A percentile compares a stretch with the other conserved stretches of the same genome.
phyloP scores from a whole-genome alignment of 2,329 filamentous ascomycete genomes.

The Diaporthe vexans region DNA sequence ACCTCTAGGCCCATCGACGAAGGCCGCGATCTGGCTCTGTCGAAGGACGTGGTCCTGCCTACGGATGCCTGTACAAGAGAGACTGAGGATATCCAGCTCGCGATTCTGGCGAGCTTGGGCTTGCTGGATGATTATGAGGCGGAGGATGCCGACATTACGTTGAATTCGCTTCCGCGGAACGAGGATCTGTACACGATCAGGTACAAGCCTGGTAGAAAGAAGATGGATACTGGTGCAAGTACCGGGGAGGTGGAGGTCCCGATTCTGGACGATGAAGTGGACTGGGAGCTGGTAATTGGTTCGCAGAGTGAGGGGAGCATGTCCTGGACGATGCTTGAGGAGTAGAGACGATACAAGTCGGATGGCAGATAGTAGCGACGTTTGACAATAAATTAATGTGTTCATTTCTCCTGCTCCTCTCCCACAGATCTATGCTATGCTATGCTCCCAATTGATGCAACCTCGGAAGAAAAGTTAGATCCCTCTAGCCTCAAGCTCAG shows the following conservation, averaged over 20 bases:
- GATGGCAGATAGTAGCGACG: not conserved
- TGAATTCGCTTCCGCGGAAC: not conserved
- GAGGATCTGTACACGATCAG: not conserved
- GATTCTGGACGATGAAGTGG: not conserved
- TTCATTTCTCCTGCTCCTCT: no score
- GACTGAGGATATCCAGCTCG: not conserved
- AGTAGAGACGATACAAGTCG: not conserved
- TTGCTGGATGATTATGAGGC: constrained; percentile 25
- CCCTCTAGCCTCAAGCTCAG: constrained; percentile 37
- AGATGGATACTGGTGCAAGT: no score
- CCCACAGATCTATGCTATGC: not conserved
- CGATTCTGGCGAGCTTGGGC: not conserved
- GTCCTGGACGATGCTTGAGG: constrained; percentile 5
- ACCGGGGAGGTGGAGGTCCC: not conserved
- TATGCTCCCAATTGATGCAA: not conserved
- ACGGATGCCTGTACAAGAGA: not conserved
- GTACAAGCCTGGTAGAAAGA: not conserved
- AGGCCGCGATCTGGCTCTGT: not conserved
- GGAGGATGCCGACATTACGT: not conserved
- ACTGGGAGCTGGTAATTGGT: not conserved
- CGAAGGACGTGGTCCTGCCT: not conserved
- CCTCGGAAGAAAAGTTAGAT: not conserved
- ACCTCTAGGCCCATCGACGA: not conserved
- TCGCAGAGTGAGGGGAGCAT: not conserved
- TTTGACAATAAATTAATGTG: not conserved